A percentile compares a stretch with the other conserved stretches of the same genome.
These are phyloP conservation scores for Fusarium mangiferae DNA, from an alignment of 2,329 filamentous ascomycete genomes.

Conservation along the genomic window DNA sequence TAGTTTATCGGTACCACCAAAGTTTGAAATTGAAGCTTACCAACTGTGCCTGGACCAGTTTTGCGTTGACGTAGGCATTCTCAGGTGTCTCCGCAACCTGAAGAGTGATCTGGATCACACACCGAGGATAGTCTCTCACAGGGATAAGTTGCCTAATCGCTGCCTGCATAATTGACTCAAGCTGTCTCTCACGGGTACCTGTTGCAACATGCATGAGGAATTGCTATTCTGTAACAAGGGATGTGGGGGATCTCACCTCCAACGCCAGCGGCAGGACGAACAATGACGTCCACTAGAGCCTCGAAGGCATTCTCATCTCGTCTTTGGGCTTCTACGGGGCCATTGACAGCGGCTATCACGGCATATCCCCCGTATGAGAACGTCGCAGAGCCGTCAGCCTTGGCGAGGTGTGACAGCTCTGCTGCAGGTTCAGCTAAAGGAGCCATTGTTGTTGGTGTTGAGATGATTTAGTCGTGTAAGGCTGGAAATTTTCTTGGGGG, in stretches of 20 bases:
- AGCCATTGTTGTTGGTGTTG: slow-evolving; percentile 53
- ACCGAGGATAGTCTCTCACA: slow-evolving; percentile 78
- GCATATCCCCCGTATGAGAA: slow-evolving; percentile 82
- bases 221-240: neutral
- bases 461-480: neutral
- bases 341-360: slow-evolving; percentile 88
- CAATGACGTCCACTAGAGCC: slow-evolving; percentile 87
- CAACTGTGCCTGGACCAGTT: slow-evolving; percentile 67
- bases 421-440: slow-evolving; percentile 60
- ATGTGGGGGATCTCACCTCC: slow-evolving; percentile 67
- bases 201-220: slow-evolving; percentile 36
- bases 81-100: slow-evolving; percentile 77
- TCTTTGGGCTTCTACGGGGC: slow-evolving; percentile 88
- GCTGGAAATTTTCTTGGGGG: slow-evolving; percentile 31
- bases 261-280: slow-evolving; percentile 86
- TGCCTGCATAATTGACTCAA: slow-evolving; percentile 79
- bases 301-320: slow-evolving; percentile 93
- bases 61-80: slow-evolving; percentile 71
- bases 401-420: slow-evolving; percentile 69
- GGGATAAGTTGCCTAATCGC: slow-evolving; percentile 80
- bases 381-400: slow-evolving; percentile 82
- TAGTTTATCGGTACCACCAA: slow-evolving; percentile 23
- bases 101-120: slow-evolving; percentile 83
- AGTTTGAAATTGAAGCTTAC: slow-evolving; percentile 55
- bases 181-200: slow-evolving; percentile 81